Evolutionary conservation across 2,329 filamentous ascomycete species (phyloP), one percentile per base, ranked within the genome.

Genomic region (Fusarium euwallaceae): DNA sequence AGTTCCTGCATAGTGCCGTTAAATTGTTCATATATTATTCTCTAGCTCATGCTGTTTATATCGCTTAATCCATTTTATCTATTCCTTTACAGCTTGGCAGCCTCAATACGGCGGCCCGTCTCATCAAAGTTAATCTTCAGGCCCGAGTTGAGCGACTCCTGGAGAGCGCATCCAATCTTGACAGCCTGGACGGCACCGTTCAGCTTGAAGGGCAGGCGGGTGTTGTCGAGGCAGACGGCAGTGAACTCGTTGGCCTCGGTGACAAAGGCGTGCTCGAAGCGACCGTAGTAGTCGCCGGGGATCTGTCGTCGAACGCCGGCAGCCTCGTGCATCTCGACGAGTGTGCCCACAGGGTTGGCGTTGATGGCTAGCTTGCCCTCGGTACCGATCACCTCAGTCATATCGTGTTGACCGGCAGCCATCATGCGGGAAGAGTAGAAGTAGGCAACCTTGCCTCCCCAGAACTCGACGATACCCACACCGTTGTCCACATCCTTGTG

Each of bases 351-450:
- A 6, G 91, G 91, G 73, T 91, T 88, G 20, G 84, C 86, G 75
- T 93, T 93, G 71, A 93, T 84, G 0, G 86, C 82, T 3, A 93
- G 78, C 80, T 92, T 93, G 53, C 92, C 91, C 71, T 88, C 86
- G 0, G 91, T 93, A 10, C 91, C 92, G 65, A 93, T 91, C 70
- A 93, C 87, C 81, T 93, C 91, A 0, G 91, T 92, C 77, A 87
- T 89, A 78, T 93, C 92, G 71, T 92, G 88, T 80, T 93, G 91
- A 1, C 92, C 92, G 0, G 89, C 88, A 0, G 91, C 90, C 88
- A 93, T 93, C 89, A 92, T 93, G n/a, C 91, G 86, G 4, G 86
- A 88, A 36, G 86, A 87, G 80, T 91, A 93, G 70, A 92, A 89
- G 79, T 92, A 91, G 4, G 91, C 91, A 56, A 93, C 88, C 79